These are phyloP conservation scores for Pythium periplocum DNA, from an alignment of 352 stramenopile species.

Conservation along the genomic window DNA sequence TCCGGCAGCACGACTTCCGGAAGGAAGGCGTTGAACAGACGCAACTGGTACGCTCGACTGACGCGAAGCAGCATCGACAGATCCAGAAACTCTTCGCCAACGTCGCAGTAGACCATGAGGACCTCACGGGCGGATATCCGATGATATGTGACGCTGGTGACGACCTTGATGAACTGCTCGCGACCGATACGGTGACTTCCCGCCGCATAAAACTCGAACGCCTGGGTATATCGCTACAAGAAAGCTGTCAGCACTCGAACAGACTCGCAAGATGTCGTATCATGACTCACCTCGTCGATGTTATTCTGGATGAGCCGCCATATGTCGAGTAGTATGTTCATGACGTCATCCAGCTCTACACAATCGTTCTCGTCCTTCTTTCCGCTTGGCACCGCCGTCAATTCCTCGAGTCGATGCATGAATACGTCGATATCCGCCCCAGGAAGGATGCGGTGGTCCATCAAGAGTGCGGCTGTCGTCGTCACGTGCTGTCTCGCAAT, in stretches of 20 bases:
- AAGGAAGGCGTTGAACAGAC: constrained; percentile 41
- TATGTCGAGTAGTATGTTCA: constrained; percentile 48
- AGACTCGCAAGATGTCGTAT: no score
- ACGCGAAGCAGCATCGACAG: constrained; percentile 50
- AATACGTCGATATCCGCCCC: constrained; percentile 28
- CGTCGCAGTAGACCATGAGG: constrained; percentile 59
- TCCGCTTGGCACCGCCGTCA: constrained; percentile 14
- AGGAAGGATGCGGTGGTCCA: constrained; percentile 36
- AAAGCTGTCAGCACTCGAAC: no score
- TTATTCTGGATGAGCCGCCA: constrained; percentile 41
- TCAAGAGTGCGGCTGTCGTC: constrained; percentile 29
- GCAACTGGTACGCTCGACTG: constrained; percentile 51
- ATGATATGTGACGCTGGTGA: constrained; percentile 49
- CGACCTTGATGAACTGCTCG: constrained; percentile 70
- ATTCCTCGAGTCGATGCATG: constrained; percentile 24
- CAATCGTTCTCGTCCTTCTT: not conserved
- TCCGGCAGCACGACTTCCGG: constrained; percentile 47
- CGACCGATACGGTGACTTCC: constrained; percentile 48
- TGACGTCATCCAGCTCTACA: constrained; percentile 65
- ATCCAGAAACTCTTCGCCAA: constrained; percentile 53
- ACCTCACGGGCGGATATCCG: constrained; percentile 46
- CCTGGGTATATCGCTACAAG: constrained; percentile 41
- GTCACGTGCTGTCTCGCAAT: constrained; percentile 29
- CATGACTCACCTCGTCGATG: constrained; percentile 32
- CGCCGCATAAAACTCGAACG: constrained; percentile 35